Conservation (phyloP, 2,329 filamentous ascomycete species). For the Apiospora koreana region DNA sequence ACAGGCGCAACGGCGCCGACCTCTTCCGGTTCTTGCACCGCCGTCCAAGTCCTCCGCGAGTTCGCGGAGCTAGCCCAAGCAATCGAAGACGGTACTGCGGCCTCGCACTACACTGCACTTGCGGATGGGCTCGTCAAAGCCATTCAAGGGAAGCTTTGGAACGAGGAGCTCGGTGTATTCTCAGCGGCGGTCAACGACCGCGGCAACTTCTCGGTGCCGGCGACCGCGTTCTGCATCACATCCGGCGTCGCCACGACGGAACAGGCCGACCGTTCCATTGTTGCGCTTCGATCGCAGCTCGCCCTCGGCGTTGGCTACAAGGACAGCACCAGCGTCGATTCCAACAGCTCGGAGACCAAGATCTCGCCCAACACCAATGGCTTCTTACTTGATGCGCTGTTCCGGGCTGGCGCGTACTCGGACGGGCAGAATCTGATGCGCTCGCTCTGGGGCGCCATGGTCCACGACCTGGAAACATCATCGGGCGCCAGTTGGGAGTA, state of each 20-base stretch:
- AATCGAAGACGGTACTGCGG: conserved; percentile 20
- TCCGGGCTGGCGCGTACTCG: conserved; percentile 28
- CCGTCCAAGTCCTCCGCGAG: conserved; percentile 17
- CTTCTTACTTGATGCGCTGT: conserved; percentile 41
- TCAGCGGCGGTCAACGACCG: conserved; percentile 7
- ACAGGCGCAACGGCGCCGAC: conserved; percentile 11
- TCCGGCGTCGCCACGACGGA: conserved; percentile 18
- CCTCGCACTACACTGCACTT: background rate
- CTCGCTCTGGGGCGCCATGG: conserved; percentile 43
- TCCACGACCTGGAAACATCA: conserved; percentile 34
- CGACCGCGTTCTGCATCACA: conserved; percentile 22
- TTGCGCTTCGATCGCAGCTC: conserved; percentile 14
- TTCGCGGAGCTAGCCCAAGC: conserved; percentile 18
- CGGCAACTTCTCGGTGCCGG: conserved; percentile 18
- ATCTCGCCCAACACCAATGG: conserved; percentile 49
- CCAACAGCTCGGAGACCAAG: conserved; percentile 19
- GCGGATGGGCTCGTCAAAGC: conserved; percentile 11
- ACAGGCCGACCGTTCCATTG: conserved; percentile 16
- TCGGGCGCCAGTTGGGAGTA: conserved; percentile 49
- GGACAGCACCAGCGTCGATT: conserved; percentile 18
- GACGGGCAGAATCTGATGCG: conserved; percentile 34
- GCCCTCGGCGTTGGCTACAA: conserved; percentile 22
- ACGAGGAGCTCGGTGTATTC: conserved; percentile 20
- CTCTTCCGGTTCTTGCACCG: conserved; percentile 18
- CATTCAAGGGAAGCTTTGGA: conserved; percentile 24